Base-by-base conservation (phyloP, 2,329 filamentous ascomycete genomes). In the Claviceps sp. region DNA sequence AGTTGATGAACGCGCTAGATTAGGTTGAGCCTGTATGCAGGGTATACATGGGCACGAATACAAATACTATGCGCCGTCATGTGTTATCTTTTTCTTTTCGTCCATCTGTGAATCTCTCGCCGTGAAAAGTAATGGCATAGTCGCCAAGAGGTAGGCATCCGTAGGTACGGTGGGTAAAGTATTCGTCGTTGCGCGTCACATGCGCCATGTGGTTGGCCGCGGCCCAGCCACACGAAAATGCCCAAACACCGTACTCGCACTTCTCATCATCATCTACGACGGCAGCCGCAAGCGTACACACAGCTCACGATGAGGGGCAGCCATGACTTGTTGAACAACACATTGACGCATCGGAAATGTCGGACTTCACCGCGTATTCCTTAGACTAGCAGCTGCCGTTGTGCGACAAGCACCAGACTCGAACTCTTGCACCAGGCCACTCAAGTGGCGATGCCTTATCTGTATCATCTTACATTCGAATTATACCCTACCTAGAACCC, bases 381-480 rank as follows among this genome's bases (percentile, higher is more conserved):
- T 3, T 42, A 5, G 18, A 49, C 22, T 40, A 40, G 30, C 30
- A 34, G 30, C 9, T 34, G 30, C 30, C 30, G 30, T 34, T 34
- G 30, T 34, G 30, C 30, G 30, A 34, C 30, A 34, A 34, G 30
- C 8, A 34, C 9, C 30, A 42, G 3, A 26, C 24, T 9, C 18
- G 30, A 40, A 2, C 26, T 13, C 24, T 34, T 43, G 40, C 30
- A 30, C 22, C 9, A 13, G 40, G 14, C n/a, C n/a, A 47, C 13
- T 16, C 24, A 4, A 37, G 48, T 42, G 54, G 56, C 55, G 51
- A 81, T 81, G 78, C 75, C 76, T 69, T 82, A 81, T 63, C 79
- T 78, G 57, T 84, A 84, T 60, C 80, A 84, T 59, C 62, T 85
- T n/a, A 82, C 78, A 58, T 75, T 85, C 60, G 81, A 85, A 68